Base-by-base conservation (phyloP, 331 rosid species). In the Telfairia occidentalis region DNA sequence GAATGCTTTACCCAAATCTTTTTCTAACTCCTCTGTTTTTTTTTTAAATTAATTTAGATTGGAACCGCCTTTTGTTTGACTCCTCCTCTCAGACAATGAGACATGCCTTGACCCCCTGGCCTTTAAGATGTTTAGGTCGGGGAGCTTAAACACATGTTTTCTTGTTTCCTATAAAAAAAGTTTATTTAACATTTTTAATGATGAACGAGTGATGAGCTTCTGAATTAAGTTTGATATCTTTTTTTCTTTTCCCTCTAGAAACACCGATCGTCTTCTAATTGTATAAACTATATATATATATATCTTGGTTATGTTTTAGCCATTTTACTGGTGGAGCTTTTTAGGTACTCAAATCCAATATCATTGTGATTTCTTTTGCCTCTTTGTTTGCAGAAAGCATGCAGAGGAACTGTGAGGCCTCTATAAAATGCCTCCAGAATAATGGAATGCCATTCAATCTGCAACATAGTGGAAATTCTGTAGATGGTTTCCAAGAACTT, bases 351-450 rank as follows among this genome's bases (percentile, higher is more conserved):
- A 12, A 70, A 7, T 29, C 28, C 26, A 70, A 28, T 4, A 40
- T 40, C 40, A 34, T 61, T 54, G 73, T 84, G 77, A 70, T 66
- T 63, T 64, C 57, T 73, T 64, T 74, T 78, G 71, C 54, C 55
- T 76, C 72, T 15, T 32, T 48, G 55, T 63, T 50, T 83, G 84
- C 96, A 92, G 97, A 82, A 87, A 81, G 82, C 71, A 86, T 79
- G 95, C 90, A 84, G 88, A 83, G 89, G 83, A 79, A 49, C 84
- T 87, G 92, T 26, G 96, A 90, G 96, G 92, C 92, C 83, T 89
- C 96, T 76, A 78, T 87, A 35, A 90, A 88, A 76, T 90, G 95
- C 91, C 92, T 88, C 89, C 95, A 87, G 81, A 88, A 83, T 77
- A 89, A 85, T 86, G 92, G 86, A 46, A 80, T 84, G 74, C 92